phyloP scores from a whole-genome alignment of 306 rosid genomes.

The Cyclanthera cordifolia region DNA sequence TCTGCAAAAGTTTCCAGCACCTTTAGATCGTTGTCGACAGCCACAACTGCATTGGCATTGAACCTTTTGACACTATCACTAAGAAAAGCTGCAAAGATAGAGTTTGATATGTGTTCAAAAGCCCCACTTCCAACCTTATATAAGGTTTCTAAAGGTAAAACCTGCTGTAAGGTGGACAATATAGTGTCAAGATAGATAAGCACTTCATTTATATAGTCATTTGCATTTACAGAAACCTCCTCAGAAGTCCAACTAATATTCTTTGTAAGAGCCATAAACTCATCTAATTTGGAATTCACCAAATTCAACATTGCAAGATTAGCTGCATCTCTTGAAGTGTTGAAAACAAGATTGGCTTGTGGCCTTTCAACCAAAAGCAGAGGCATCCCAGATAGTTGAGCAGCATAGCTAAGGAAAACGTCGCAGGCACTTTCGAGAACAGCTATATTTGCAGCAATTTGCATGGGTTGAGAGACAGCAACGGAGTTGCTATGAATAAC shows the following conservation, averaged over 20 bases:
- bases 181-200: constrained; percentile 66
- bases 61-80: constrained; percentile 73
- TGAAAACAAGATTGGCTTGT: constrained; percentile 47
- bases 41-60: constrained; percentile 48
- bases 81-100: constrained; percentile 51
- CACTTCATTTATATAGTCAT: constrained; percentile 63
- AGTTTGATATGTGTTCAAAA: constrained; percentile 62
- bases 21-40: constrained; percentile 43
- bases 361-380: constrained; percentile 44
- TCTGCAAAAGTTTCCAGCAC: constrained; percentile 63
- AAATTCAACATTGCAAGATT: constrained; percentile 45
- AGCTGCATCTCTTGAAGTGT: constrained; percentile 64
- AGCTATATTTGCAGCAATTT: constrained; percentile 78
- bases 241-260: constrained; percentile 60
- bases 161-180: constrained; percentile 73
- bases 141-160: constrained; percentile 68
- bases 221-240: constrained; percentile 43
- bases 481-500: constrained; percentile 41
- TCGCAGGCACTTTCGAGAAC: constrained; percentile 84
- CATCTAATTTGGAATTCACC: constrained; percentile 56
- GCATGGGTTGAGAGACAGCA: constrained; percentile 77
- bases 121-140: constrained; percentile 70
- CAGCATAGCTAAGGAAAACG: constrained; percentile 57
- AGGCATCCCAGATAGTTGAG: constrained; percentile 46
- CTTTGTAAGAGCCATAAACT: constrained; percentile 56